Conservation (phyloP, 2,329 filamentous ascomycete species). For the Alternaria sp. region DNA sequence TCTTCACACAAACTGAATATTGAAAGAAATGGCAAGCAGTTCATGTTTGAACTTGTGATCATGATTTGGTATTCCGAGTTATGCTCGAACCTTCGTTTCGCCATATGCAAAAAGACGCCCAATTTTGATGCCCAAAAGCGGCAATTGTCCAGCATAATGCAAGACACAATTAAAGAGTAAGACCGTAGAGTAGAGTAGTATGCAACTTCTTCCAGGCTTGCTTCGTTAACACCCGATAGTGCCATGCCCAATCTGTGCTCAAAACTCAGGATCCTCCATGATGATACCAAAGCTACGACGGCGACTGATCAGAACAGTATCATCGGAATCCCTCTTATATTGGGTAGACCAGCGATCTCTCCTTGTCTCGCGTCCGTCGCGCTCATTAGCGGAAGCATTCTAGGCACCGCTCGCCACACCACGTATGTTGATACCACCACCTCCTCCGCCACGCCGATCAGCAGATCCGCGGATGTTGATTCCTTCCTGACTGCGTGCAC, state of each 20-base stretch:
- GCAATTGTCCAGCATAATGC: not conserved
- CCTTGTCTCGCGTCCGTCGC: not conserved
- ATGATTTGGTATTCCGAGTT: not conserved
- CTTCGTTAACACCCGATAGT: not conserved
- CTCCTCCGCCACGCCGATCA: slow-evolving; percentile 11
- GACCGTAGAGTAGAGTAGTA: slow-evolving; percentile 7
- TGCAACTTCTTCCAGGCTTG: not conserved
- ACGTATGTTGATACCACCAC: slow-evolving; percentile 38
- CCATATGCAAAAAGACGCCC: not conserved
- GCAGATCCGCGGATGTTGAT: slow-evolving; percentile 45
- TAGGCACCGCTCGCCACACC: slow-evolving; percentile 44
- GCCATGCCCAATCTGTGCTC: not conserved
- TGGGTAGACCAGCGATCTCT: not conserved
- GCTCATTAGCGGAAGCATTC: not conserved
- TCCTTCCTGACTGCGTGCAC: slow-evolving; percentile 27
- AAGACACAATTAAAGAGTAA: not conserved
- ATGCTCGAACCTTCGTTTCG: not conserved
- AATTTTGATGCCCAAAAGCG: not conserved
- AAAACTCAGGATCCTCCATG: not conserved
- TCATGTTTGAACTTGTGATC: not conserved
- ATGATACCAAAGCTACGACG: slow-evolving; percentile 1
- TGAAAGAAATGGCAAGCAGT: not conserved
- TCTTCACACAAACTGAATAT: not conserved
- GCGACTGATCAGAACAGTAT: not conserved
- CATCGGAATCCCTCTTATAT: not conserved